These are phyloP conservation scores for Arabidopsis arenosa DNA, from an alignment of 345 rosid genomes.

Conservation along the genomic window DNA sequence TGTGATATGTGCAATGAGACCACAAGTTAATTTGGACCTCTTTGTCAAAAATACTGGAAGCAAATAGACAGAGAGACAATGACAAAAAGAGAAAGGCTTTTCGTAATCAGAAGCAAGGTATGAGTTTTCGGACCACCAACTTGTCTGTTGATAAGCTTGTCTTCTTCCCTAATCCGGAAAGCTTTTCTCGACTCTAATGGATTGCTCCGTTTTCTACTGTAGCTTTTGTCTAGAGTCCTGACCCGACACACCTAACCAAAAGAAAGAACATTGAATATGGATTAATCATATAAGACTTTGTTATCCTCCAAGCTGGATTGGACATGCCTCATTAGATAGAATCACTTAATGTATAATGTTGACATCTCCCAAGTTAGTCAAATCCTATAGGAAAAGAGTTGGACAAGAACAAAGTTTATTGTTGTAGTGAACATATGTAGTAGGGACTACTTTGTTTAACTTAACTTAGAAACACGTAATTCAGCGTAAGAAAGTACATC, in stretches of 20 bases:
- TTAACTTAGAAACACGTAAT: conserved; percentile 50
- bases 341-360: neutral
- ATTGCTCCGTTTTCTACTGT: conserved; percentile 32
- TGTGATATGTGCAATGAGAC: conserved; percentile 32
- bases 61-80: conserved; percentile 38
- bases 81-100: conserved; percentile 34
- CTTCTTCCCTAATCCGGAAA: conserved; percentile 35
- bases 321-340: conserved; percentile 4
- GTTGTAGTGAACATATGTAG: conserved; percentile 25
- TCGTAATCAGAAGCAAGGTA: conserved; percentile 27
- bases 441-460: conserved; percentile 30
- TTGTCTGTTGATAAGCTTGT: conserved; percentile 42
- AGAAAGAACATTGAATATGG: conserved; percentile 35
- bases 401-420: neutral
- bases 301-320: conserved; percentile 34
- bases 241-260: conserved; percentile 40
- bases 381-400: conserved; percentile 9
- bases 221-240: conserved; percentile 38
- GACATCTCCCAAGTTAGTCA: conserved; percentile 7
- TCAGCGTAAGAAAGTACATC: conserved; percentile 50
- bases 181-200: conserved; percentile 26
- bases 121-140: conserved; percentile 36
- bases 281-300: conserved; percentile 29
- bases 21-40: conserved; percentile 30
- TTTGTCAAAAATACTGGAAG: conserved; percentile 20